phyloP scores from a whole-genome alignment of 495 filamentous ascomycete species.

The Aspergillus cavernicola region DNA sequence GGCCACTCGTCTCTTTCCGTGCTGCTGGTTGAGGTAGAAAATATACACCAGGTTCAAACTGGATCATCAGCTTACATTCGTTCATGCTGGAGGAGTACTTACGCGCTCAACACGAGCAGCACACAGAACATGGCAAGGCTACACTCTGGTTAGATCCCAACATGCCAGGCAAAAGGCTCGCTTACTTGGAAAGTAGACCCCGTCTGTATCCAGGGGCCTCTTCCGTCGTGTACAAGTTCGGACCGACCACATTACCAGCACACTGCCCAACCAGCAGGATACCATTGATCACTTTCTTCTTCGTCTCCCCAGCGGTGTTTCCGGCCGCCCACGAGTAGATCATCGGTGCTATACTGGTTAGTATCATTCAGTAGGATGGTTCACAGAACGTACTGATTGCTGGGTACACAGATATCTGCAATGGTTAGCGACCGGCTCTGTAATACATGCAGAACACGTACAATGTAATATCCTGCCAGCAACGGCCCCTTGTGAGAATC shows the following conservation, averaged over 20 bases:
- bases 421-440: not conserved
- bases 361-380: no score
- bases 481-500: constrained; percentile 43
- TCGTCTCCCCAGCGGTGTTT: constrained; percentile 63
- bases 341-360: constrained; percentile 47
- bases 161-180: not conserved
- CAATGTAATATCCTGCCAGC: constrained; percentile 56
- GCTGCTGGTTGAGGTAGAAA: constrained; percentile 44
- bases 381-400: constrained; percentile 41
- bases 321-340: constrained; percentile 61
- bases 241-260: constrained; percentile 58
- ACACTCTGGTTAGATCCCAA: not conserved
- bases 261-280: constrained; percentile 56
- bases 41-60: constrained; percentile 41
- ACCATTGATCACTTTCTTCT: constrained; percentile 57
- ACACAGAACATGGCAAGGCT: constrained; percentile 53
- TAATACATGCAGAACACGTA: constrained; percentile 14
- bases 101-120: constrained; percentile 44
- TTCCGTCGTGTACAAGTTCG: constrained; percentile 54
- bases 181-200: constrained; percentile 51
- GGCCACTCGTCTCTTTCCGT: constrained; percentile 43
- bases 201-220: constrained; percentile 52
- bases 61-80: not conserved
- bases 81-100: constrained; percentile 16
- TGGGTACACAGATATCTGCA: constrained; percentile 52